Conservation (phyloP, 2,329 filamentous ascomycete genomes). For the Aureobasidium sp. region DNA sequence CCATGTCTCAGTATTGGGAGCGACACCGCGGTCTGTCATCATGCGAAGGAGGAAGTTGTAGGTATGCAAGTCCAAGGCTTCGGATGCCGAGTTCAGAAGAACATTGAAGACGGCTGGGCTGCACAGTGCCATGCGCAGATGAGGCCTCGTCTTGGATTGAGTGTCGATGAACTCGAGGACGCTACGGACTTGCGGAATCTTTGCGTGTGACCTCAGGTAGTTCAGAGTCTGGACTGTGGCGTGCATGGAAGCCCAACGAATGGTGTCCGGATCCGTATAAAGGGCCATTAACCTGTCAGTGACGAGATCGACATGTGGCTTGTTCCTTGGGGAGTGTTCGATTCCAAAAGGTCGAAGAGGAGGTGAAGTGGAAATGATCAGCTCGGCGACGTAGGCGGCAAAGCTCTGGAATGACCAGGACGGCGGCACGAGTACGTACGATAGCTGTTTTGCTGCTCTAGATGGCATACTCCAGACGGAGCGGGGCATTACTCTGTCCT, state of each 20-base stretch:
- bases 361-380: not conserved
- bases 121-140: not conserved
- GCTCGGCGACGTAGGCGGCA: constrained; percentile 9
- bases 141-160: not conserved
- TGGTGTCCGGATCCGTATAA: constrained; percentile 13
- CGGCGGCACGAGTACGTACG: not conserved
- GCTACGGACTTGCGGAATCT: constrained; percentile 17
- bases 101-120: constrained; percentile 18
- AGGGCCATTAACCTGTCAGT: constrained; percentile 17
- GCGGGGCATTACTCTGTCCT: not conserved
- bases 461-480: not conserved
- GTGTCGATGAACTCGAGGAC: constrained; percentile 18
- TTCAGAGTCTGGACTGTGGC: constrained; percentile 19
- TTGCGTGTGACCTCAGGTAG: constrained; percentile 18
- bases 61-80: constrained; percentile 21
- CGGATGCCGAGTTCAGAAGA: constrained; percentile 20
- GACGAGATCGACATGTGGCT: constrained; percentile 16
- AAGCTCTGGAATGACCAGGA: constrained; percentile 10
- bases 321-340: not conserved
- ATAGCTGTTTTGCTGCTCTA: not conserved
- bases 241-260: constrained; percentile 15
- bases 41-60: constrained; percentile 21
- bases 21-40: constrained; percentile 20
- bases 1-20: constrained; percentile 22
- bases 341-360: not conserved